Conservation (phyloP, 768 basidiomycete species). For the Cyclocybe cylindracea region DNA sequence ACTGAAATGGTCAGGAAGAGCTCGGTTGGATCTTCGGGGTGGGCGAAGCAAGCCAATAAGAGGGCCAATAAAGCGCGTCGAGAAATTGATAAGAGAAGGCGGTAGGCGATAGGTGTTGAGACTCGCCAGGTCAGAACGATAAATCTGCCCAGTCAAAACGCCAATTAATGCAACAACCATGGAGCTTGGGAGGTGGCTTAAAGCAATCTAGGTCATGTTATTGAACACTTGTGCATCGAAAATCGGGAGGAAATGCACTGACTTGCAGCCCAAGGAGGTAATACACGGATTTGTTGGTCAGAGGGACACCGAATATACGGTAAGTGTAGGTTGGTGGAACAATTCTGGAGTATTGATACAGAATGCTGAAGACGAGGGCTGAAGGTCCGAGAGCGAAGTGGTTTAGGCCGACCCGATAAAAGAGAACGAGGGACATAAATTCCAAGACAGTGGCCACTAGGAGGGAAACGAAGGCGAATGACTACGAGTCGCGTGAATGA, state of each 20-base stretch:
- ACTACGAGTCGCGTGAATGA: constrained; percentile 42
- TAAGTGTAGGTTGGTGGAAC: constrained; percentile 79
- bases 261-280: constrained; percentile 79
- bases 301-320: constrained; percentile 68
- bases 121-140: constrained; percentile 79
- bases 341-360: constrained; percentile 82
- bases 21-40: constrained; percentile 70
- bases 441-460: constrained; percentile 69
- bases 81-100: constrained; percentile 52
- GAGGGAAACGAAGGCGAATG: constrained; percentile 71
- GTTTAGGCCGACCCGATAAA: constrained; percentile 71
- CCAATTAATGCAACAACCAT: constrained; percentile 63
- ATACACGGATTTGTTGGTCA: constrained; percentile 75
- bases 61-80: constrained; percentile 60
- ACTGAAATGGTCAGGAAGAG: constrained; percentile 60
- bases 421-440: constrained; percentile 62
- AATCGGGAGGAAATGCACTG: constrained; percentile 13
- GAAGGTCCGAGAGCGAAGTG: constrained; percentile 75
- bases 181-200: constrained; percentile 70
- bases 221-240: not conserved
- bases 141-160: constrained; percentile 70
- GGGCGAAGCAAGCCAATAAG: constrained; percentile 65
- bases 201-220: constrained; percentile 52
- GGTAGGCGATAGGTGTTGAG: constrained; percentile 83
- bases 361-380: constrained; percentile 73